These are phyloP conservation scores for Paspalum vaginatum DNA, from an alignment of 176 grass and related monocot species.

Conservation along the genomic window DNA sequence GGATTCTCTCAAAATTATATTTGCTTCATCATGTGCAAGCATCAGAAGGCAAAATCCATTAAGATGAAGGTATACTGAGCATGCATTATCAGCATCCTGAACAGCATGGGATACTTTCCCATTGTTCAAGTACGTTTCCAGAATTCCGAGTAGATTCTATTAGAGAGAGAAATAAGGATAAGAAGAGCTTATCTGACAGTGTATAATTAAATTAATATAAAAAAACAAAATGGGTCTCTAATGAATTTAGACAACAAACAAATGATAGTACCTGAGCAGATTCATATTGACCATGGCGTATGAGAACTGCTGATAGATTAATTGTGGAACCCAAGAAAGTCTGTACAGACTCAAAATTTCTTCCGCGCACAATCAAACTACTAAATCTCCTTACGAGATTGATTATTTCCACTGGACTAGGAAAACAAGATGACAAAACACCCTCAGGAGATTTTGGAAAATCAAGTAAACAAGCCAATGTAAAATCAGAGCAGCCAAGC, in stretches of 20 bases:
- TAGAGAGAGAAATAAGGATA: constrained; percentile 31
- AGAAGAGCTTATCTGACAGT: constrained; percentile 23
- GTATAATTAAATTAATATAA: constrained; percentile 28
- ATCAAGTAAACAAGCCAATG: constrained; percentile 87
- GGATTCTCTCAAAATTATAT: constrained; percentile 72
- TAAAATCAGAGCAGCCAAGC: constrained; percentile 83
- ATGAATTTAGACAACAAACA: constrained; percentile 14
- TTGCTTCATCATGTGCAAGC: constrained; percentile 68
- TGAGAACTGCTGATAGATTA: constrained; percentile 60
- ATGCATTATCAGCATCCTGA: constrained; percentile 54
- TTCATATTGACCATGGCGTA: constrained; percentile 83
- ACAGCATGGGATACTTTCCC: constrained; percentile 49
- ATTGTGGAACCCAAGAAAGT: constrained; percentile 52
- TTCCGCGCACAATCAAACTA: constrained; percentile 61
- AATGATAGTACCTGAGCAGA: constrained; percentile 71
- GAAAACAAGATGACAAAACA: constrained; percentile 54
- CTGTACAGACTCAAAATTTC: constrained; percentile 37
- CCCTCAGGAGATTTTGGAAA: constrained; percentile 64
- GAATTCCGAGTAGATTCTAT: constrained; percentile 77
- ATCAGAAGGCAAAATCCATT: constrained; percentile 87
- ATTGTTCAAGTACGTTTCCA: constrained; percentile 67
- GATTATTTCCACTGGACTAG: constrained; percentile 59
- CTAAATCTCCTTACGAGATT: constrained; percentile 65
- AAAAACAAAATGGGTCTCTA: constrained; percentile 21
- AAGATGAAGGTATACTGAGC: constrained; percentile 73